These are phyloP conservation scores for Ceriops tagal DNA, from an alignment of 345 rosid species.

Conservation along the genomic window DNA sequence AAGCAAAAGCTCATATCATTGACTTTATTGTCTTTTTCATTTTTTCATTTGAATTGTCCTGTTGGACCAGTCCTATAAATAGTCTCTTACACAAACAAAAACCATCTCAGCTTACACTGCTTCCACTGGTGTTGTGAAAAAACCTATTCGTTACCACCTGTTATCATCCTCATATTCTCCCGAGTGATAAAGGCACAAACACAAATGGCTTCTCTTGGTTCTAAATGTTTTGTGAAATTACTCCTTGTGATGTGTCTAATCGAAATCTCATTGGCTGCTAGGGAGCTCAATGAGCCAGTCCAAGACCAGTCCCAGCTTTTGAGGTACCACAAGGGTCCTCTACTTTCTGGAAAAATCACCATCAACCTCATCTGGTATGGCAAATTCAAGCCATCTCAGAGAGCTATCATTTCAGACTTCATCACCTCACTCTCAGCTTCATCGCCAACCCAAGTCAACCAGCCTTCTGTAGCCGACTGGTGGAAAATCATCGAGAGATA, in stretches of 20 bases:
- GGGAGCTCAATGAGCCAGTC: slow-evolving; percentile 42
- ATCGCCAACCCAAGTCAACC: slow-evolving; percentile 17
- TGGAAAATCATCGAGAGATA: slow-evolving; percentile 65
- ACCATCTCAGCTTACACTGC: not conserved
- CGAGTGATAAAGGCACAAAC: not conserved
- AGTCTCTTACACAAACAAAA: slow-evolving; percentile 5
- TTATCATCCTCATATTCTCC: not conserved
- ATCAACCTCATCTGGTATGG: slow-evolving; percentile 86
- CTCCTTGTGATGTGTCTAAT: slow-evolving; percentile 34
- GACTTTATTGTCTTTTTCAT: slow-evolving; percentile 7
- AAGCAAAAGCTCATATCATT: not conserved
- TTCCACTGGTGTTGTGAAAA: too few relatives aligned
- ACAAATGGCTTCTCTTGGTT: slow-evolving; percentile 41
- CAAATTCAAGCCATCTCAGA: slow-evolving; percentile 71
- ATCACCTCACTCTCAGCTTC: slow-evolving; percentile 50
- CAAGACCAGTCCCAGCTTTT: slow-evolving; percentile 47
- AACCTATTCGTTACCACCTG: too few relatives aligned
- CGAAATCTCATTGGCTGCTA: slow-evolving; percentile 41
- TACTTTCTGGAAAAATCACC: slow-evolving; percentile 69
- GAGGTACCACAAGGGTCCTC: slow-evolving; percentile 77
- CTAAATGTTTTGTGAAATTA: slow-evolving; percentile 23
- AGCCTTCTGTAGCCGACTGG: slow-evolving; percentile 70
- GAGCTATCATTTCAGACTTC: slow-evolving; percentile 71
- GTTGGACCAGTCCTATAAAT: slow-evolving; percentile 18
- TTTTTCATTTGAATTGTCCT: not conserved